Conservation (phyloP, 129 eudicot genomes). For the Tagetes patula region DNA sequence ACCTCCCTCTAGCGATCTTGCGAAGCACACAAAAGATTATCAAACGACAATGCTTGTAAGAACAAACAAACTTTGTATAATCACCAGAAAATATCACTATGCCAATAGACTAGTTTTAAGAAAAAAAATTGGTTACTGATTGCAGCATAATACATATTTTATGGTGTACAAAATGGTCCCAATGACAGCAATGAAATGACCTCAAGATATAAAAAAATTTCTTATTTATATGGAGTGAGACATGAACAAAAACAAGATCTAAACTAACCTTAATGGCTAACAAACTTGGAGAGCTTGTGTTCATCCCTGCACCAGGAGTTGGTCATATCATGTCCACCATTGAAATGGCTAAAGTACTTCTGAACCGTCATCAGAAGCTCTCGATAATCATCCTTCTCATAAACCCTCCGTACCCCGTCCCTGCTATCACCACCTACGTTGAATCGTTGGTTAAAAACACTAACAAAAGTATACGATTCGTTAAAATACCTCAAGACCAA, state of each 20-base stretch:
- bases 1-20: too few relatives aligned
- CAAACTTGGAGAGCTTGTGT: constrained; percentile 27
- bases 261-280: not conserved
- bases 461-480: constrained; percentile 11
- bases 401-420: constrained; percentile 14
- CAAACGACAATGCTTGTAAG: too few relatives aligned
- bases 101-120: too few relatives aligned
- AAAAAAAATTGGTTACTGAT: too few relatives aligned
- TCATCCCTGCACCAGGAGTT: constrained; percentile 40
- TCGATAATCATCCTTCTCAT: constrained; percentile 32
- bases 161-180: too few relatives aligned
- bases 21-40: too few relatives aligned
- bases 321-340: constrained; percentile 38
- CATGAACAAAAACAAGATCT: not conserved
- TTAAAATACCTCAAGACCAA: constrained; percentile 36
- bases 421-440: constrained; percentile 18
- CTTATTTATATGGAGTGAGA: not conserved
- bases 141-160: too few relatives aligned
- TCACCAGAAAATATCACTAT: too few relatives aligned
- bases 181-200: not conserved
- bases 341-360: constrained; percentile 34
- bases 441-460: constrained; percentile 12
- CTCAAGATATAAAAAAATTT: not conserved
- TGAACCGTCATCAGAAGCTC: constrained; percentile 28
- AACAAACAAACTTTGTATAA: too few relatives aligned